Evolutionary conservation across 805 yeast genomes (phyloP).

Genomic region (Teunomyces stri): DNA sequence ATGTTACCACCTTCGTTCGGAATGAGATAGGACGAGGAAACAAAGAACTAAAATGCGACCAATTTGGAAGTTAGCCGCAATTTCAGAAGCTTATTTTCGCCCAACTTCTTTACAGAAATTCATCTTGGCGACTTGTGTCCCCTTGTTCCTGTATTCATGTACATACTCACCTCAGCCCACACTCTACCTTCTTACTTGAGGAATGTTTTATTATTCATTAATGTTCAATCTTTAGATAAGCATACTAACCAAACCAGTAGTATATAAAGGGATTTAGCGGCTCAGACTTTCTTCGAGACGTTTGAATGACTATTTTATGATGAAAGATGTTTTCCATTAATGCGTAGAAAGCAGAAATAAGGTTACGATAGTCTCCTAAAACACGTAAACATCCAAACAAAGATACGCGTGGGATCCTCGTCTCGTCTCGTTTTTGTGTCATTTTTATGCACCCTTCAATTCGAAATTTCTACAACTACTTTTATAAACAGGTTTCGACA

Average conservation of each 20-base stretch:
- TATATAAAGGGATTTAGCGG: no score
- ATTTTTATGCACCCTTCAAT: background rate
- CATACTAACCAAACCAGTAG: no score
- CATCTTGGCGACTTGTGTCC: background rate
- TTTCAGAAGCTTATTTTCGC: background rate
- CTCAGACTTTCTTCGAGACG: no score
- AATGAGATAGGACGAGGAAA: background rate
- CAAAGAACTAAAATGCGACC: background rate
- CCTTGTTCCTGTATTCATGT: background rate
- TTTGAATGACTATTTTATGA: no score
- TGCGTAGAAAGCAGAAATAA: background rate
- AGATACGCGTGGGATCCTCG: background rate
- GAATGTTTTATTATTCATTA: no score
- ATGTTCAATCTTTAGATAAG: no score
- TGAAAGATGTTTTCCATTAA: background rate
- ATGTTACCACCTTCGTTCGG: background rate
- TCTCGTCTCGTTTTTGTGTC: background rate
- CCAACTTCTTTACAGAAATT: background rate
- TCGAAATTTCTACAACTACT: background rate
- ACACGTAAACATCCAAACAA: background rate
- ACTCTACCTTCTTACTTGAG: background rate
- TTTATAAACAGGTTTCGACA: background rate
- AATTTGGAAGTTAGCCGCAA: background rate
- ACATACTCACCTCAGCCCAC: background rate
- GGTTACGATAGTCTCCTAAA: background rate